phyloP scores from a whole-genome alignment of 129 eudicot genomes.

The Ambrosia artemisiifolia region DNA sequence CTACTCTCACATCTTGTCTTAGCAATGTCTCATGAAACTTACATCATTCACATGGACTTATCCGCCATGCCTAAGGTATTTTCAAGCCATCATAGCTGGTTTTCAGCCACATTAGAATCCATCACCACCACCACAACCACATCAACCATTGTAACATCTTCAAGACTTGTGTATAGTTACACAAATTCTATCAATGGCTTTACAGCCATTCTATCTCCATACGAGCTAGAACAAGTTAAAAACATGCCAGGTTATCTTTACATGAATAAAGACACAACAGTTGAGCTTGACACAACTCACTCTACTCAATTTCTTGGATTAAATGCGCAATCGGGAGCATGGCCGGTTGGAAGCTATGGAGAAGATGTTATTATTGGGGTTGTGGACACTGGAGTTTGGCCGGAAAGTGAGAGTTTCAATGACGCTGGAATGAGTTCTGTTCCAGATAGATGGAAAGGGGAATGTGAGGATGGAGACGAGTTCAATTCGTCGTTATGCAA shows the following conservation, averaged over 20 bases:
- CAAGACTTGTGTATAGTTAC: conserved; percentile 58
- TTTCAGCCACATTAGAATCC: conserved; percentile 56
- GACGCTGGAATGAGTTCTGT: conserved; percentile 57
- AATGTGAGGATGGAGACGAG: conserved; percentile 52
- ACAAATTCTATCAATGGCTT: conserved; percentile 70
- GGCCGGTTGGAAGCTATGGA: conserved; percentile 53
- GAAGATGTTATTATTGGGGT: conserved; percentile 66
- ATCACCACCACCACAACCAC: conserved; percentile 1
- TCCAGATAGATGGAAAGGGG: conserved; percentile 69
- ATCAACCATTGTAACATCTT: conserved; percentile 10
- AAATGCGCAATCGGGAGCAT: conserved; percentile 47
- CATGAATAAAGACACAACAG: conserved; percentile 33
- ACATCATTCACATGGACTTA: conserved; percentile 75
- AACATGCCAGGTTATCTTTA: conserved; percentile 53
- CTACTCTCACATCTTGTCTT: conserved; percentile 27
- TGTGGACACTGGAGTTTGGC: conserved; percentile 80
- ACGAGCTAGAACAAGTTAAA: conserved; percentile 50
- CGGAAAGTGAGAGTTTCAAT: conserved; percentile 64
- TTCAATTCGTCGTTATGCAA: conserved; percentile 69
- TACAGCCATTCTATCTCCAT: conserved; percentile 60
- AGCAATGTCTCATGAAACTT: conserved; percentile 40
- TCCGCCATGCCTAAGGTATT: conserved; percentile 69
- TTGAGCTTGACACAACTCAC: conserved; percentile 62
- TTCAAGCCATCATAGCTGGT: conserved; percentile 71
- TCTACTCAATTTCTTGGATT: conserved; percentile 70